These are phyloP conservation scores for Fonsecaea pedrosoi DNA, from an alignment of 2,329 filamentous ascomycete genomes.

Conservation along the genomic window DNA sequence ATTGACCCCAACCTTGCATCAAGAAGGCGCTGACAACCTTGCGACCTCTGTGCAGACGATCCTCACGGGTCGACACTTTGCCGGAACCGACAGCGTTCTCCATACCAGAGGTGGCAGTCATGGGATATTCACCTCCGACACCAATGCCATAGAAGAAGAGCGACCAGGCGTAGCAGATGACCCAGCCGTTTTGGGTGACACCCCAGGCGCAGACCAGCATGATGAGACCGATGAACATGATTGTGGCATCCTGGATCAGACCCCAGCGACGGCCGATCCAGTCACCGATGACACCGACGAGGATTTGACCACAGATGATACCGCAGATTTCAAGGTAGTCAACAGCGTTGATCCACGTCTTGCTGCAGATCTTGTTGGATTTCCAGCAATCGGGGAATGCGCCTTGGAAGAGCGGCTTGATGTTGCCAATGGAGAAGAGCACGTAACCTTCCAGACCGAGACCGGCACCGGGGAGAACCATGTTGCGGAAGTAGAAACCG, in stretches of 20 bases:
- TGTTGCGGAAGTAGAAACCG: slow-evolving; percentile 86
- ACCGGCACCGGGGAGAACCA: slow-evolving; percentile 89
- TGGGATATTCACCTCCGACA: slow-evolving; percentile 72
- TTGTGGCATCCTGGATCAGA: slow-evolving; percentile 89
- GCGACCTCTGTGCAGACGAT: slow-evolving; percentile 92
- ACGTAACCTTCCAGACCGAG: slow-evolving; percentile 94
- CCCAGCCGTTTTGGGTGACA: slow-evolving; percentile 85
- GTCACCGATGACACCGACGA: slow-evolving; percentile 81
- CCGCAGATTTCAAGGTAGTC: slow-evolving; percentile 92
- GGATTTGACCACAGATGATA: slow-evolving; percentile 91
- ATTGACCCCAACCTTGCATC: slow-evolving; percentile 98
- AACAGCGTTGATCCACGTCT: slow-evolving; percentile 81
- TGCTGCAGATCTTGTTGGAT: slow-evolving; percentile 68
- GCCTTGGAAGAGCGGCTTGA: slow-evolving; percentile 78
- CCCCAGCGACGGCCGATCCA: slow-evolving; percentile 90
- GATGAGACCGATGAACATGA: slow-evolving; percentile 92
- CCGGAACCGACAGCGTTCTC: slow-evolving; percentile 87
- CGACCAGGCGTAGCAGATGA: slow-evolving; percentile 95
- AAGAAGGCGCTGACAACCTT: slow-evolving; percentile 95
- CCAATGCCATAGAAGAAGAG: slow-evolving; percentile 85
- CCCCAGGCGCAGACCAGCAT: slow-evolving; percentile 95
- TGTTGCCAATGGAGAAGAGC: slow-evolving; percentile 93
- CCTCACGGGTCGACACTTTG: slow-evolving; percentile 85
- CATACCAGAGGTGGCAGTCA: slow-evolving; percentile 95
- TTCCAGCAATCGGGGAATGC: slow-evolving; percentile 83